Evolutionary conservation across 441 rosid species (phyloP).

Genomic region (Populus hybrid): DNA sequence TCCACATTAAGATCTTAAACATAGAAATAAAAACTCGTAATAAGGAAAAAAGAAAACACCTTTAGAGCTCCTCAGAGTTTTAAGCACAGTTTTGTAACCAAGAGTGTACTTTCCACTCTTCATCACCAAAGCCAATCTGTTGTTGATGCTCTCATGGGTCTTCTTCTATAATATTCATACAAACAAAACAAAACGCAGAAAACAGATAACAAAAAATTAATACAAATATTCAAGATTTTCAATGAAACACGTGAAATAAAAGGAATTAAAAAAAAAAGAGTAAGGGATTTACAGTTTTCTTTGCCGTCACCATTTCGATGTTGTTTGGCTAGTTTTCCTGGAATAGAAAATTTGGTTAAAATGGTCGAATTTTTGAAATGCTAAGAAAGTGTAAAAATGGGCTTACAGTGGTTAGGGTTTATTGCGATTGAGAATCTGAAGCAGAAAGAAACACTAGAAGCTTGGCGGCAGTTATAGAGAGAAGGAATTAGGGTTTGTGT

Average conservation of each 20-base stretch:
- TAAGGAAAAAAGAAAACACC: constrained; percentile 17
- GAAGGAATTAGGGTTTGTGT: not conserved
- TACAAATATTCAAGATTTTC: not conserved
- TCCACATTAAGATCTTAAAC: not conserved
- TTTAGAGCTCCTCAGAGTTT: constrained; percentile 36
- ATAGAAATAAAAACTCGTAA: not conserved
- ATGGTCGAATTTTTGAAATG: not conserved
- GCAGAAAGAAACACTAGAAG: not conserved
- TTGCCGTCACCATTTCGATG: not conserved
- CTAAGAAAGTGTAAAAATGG: not conserved
- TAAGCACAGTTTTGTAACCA: constrained; percentile 61
- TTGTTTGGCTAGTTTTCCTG: not conserved
- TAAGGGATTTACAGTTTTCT: not conserved
- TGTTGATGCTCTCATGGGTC: constrained; percentile 53
- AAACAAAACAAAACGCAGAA: not conserved
- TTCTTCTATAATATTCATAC: constrained; percentile 32
- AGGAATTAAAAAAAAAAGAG: not conserved
- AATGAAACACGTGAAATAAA: not conserved
- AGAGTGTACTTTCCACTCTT: constrained; percentile 69
- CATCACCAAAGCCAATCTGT: constrained; percentile 69
- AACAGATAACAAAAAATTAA: not conserved
- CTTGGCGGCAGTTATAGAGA: not conserved
- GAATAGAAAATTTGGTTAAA: not conserved
- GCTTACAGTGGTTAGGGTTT: not conserved
- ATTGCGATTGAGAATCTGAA: not conserved